phyloP scores from a whole-genome alignment of 1,284 basidiomycete genomes.

The Irpex lacteus region DNA sequence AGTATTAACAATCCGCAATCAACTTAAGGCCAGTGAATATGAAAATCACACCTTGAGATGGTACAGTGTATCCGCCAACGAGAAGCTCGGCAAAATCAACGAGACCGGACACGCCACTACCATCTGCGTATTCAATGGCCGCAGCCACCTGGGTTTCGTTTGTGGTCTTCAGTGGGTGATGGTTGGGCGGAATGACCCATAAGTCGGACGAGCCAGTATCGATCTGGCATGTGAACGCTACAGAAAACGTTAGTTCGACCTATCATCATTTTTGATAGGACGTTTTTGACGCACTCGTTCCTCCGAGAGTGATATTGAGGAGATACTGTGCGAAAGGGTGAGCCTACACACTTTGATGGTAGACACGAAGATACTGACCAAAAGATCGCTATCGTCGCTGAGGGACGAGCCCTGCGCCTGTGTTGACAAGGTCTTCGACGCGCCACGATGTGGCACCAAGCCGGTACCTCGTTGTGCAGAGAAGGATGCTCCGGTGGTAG shows the following conservation, averaged over 20 bases:
- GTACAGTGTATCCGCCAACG: conserved; percentile 24
- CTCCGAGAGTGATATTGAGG: not conserved
- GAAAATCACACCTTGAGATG: conserved; percentile 24
- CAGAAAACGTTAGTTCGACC: not conserved
- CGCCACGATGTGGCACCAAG: not conserved
- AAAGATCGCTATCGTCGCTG: not conserved
- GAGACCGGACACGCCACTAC: conserved; percentile 8
- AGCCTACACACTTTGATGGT: too few relatives aligned
- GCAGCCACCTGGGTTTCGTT: conserved; percentile 15
- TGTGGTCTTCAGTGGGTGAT: not conserved
- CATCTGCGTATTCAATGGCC: conserved; percentile 20
- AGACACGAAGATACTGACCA: not conserved
- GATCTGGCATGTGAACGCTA: conserved; percentile 16
- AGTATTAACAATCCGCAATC: too few relatives aligned
- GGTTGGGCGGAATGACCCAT: conserved; percentile 10
- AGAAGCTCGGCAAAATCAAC: conserved; percentile 25
- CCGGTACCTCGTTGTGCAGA: not conserved
- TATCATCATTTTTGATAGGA: not conserved
- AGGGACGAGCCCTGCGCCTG: not conserved
- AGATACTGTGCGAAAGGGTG: not conserved
- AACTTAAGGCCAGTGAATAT: too few relatives aligned
- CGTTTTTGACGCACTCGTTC: not conserved
- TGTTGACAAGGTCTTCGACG: not conserved
- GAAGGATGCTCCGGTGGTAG: not conserved
- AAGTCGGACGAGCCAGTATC: conserved; percentile 19